Evolutionary conservation across 2,329 filamentous ascomycete species (phyloP).

Genomic region (Colletotrichum tofieldiae): DNA sequence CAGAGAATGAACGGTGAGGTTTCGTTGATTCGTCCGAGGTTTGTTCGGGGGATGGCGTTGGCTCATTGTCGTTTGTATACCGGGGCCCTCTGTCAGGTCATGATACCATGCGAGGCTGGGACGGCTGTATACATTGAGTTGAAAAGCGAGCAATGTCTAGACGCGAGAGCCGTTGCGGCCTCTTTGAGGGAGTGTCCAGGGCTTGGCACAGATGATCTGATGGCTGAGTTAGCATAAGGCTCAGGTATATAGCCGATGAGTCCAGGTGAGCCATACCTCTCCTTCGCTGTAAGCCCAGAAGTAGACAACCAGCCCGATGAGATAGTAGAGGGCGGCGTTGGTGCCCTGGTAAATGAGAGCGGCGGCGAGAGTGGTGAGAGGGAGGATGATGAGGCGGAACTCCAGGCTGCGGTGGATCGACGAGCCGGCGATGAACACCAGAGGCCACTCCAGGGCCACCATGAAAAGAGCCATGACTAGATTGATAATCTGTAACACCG

Average conservation of each 20-base stretch:
- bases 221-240: slow-evolving; percentile 42
- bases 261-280: slow-evolving; percentile 73
- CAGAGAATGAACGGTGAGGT: slow-evolving; percentile 35
- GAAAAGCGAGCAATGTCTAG: slow-evolving; percentile 11
- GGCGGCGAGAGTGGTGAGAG: slow-evolving; percentile 81
- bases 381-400: slow-evolving; percentile 85
- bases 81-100: slow-evolving; percentile 26
- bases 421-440: slow-evolving; percentile 83
- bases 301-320: slow-evolving; percentile 88
- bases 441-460: slow-evolving; percentile 92
- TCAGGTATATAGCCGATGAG: not conserved
- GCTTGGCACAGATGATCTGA: slow-evolving; percentile 77
- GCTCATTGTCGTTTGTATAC: slow-evolving; percentile 14
- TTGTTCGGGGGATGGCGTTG: not conserved
- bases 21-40: slow-evolving; percentile 33
- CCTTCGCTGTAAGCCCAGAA: slow-evolving; percentile 98
- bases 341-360: slow-evolving; percentile 92
- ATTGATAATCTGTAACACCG: slow-evolving; percentile 91
- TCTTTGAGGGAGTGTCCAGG: slow-evolving; percentile 78
- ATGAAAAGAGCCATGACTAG: slow-evolving; percentile 84
- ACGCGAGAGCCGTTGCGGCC: slow-evolving; percentile 50
- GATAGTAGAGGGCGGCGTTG: slow-evolving; percentile 92
- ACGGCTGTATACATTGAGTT: slow-evolving; percentile 11
- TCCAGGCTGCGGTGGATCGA: slow-evolving; percentile 90
- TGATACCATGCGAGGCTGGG: slow-evolving; percentile 17